Base-by-base conservation (phyloP, 768 basidiomycete species). In the Thelephora ganbajun region DNA sequence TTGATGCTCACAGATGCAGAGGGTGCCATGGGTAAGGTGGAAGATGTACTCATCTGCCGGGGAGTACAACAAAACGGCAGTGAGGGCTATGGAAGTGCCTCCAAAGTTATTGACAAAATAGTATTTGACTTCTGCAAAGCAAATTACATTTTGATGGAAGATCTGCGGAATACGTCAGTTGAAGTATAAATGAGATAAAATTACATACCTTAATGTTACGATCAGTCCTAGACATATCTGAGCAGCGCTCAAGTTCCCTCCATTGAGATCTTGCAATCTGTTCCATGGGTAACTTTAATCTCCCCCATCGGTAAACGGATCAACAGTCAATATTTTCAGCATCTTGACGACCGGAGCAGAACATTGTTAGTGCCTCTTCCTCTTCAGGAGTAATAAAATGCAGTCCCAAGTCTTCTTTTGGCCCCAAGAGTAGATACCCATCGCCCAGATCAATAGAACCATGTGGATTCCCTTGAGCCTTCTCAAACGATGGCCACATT, bases 361-460 rank as follows among this genome's bases (percentile, higher is more conserved):
- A 30, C 26, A 30, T 9, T 30, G 26, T 30, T 4, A 30, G 26
- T 4, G 26, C 26, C 9, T 30, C 49, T 5, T 13, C 48, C 6
- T 33, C 43, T 18, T 49, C 47, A n/a, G 26, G 18, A 6, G 9
- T 12, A 6, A 14, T 7, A 7, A 51, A 22, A 1, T 13, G 6
- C 3, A 16, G 33, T 0, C 41, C 41, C 3, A 2, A 3, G 11
- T 19, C 18, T 11, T 56, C 55, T 13, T 2, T 11, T 18, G 54
- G 51, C 2, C 46, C 44, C 0, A 61, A 53, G 1, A 63, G 56
- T 11, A 46, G 45, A 50, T 54, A 65, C 2, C 54, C 56, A 36
- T 54, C 42, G 1, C 58, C 57, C 6, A 64, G 46, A 33, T 57
- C 51, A 6, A 49, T 3, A 37, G 52, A 35, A 14, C 50, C 46